phyloP scores from a whole-genome alignment of 192 early-diverging fungal species.

The Thamnidium elegans region DNA sequence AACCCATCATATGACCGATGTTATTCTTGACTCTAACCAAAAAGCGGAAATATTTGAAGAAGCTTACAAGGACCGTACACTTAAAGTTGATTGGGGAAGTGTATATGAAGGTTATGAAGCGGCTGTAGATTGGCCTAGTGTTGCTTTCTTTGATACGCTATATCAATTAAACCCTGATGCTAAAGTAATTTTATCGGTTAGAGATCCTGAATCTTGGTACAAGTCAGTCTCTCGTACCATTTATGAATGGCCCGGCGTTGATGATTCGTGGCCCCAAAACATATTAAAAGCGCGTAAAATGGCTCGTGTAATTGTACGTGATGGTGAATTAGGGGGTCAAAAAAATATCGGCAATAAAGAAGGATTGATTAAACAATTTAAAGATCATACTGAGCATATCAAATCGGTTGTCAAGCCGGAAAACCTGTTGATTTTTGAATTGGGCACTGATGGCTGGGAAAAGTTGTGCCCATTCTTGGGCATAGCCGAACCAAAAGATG shows the following conservation, averaged over 20 bases:
- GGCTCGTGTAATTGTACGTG: constrained; percentile 3
- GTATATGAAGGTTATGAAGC: constrained; percentile 17
- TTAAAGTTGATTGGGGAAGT: constrained; percentile 15
- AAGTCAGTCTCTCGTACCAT: constrained; percentile 7
- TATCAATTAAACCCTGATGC: constrained; percentile 23
- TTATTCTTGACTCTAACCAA: constrained; percentile 12
- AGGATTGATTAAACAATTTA: neutral
- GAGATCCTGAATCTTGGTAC: constrained; percentile 24
- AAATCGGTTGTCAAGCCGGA: constrained; percentile 16
- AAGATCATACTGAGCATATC: constrained; percentile 13
- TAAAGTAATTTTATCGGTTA: constrained; percentile 26
- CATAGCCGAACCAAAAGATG: constrained; percentile 9
- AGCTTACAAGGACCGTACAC: neutral
- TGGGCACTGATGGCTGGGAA: constrained; percentile 23
- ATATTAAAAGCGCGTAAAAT: neutral
- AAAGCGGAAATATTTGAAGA: neutral
- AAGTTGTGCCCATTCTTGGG: constrained; percentile 22
- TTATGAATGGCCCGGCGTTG: constrained; percentile 7
- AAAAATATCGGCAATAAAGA: neutral
- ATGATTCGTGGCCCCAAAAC: constrained; percentile 2
- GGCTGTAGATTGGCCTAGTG: constrained; percentile 21
- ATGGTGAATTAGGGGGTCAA: neutral
- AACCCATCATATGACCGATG: constrained; percentile 22
- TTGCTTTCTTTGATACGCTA: constrained; percentile 17
- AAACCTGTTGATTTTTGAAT: constrained; percentile 12